Conservation (phyloP, 2,329 filamentous ascomycete species). For the Colletotrichum sp. region DNA sequence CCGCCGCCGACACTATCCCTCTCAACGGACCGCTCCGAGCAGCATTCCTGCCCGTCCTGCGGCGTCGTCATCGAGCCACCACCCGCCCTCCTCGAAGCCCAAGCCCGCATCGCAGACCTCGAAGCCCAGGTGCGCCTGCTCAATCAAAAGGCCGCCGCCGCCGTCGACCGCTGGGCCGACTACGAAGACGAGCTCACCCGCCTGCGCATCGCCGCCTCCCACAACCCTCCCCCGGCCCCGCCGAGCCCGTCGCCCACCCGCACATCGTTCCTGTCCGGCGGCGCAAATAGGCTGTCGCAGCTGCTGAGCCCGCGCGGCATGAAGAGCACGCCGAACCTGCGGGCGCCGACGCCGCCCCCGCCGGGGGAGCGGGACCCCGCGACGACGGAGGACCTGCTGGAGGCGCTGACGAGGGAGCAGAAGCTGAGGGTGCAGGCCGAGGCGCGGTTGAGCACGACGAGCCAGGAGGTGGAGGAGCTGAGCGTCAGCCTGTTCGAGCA, state of each 20-base stretch:
- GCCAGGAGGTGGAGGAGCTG: conserved; percentile 79
- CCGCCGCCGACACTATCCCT: conserved; percentile 22
- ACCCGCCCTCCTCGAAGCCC: conserved; percentile 54
- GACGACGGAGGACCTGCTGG: conserved; percentile 58
- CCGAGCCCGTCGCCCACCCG: conserved; percentile 36
- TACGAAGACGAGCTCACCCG: conserved; percentile 79
- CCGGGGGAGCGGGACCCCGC: conserved; percentile 25
- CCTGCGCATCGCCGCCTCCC: conserved; percentile 47
- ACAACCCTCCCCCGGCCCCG: conserved; percentile 22
- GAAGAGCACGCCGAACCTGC: conserved; percentile 49
- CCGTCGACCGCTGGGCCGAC: conserved; percentile 72
- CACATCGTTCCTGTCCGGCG: conserved; percentile 51
- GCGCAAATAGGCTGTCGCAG: conserved; percentile 48
- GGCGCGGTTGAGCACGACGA: conserved; percentile 68
- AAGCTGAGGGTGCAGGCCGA: conserved; percentile 72
- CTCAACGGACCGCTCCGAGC: conserved; percentile 18
- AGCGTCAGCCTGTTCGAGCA: conserved; percentile 78
- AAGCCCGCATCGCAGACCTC: conserved; percentile 69
- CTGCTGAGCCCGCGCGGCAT: conserved; percentile 43
- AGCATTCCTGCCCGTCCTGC: conserved; percentile 55
- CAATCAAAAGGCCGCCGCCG: conserved; percentile 72
- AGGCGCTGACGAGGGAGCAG: conserved; percentile 70
- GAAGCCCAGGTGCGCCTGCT: conserved; percentile 73
- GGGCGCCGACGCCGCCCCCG: conserved; percentile 24
- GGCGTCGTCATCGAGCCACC: conserved; percentile 46